Base-by-base conservation (phyloP, 2,329 filamentous ascomycete species). In the Alternaria sp. region DNA sequence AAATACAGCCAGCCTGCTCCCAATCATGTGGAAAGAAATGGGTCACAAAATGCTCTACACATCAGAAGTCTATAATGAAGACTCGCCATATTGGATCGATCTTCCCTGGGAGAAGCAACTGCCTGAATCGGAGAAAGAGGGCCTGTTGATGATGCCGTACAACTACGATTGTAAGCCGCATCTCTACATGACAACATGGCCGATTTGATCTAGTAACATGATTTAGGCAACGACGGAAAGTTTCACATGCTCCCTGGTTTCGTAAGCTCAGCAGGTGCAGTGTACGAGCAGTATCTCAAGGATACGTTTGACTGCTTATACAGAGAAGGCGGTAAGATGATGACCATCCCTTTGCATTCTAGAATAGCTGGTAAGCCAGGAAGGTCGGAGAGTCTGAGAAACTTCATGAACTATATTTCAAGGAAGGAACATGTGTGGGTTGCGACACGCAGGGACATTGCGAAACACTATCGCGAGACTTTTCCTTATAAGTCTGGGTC, bases 11-110 rank as follows among this genome's bases (percentile, higher is more conserved):
- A 65, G 81, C 84, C 3, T 86, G 84, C 72, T 87, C 1, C 82
- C 81, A 17, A 80, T 84, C 53, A 81, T 86, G 7, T 85, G 85
- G 72, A 81, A 84, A 63, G 85, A 87, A 72, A 82, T 86, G 79
- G 83, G 83, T 6, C 81, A 83, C 54, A 80, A 81, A 62, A 79
- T 87, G 4, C 69, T 86, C 0, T 87, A 84, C 77, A 80, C 81
- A 19, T 80, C 78, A 5, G 85, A 87, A 66, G 82, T 81, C 0
- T 87, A 87, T 62, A 84, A 85, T 21, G 85, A 87, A 66, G 85
- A 87, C 63, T 78, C 87, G 15, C 85, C 85, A 1, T 87, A 87
- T 72, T 87, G 85, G 85, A 78, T 84, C 8, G 85, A 87, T 70
- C 75, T 87, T 4, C 84, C 85, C 0, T 77, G 80, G 49, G 86